Evolutionary conservation across 805 yeast genomes (phyloP).

Genomic region (Candida jianshihensis): DNA sequence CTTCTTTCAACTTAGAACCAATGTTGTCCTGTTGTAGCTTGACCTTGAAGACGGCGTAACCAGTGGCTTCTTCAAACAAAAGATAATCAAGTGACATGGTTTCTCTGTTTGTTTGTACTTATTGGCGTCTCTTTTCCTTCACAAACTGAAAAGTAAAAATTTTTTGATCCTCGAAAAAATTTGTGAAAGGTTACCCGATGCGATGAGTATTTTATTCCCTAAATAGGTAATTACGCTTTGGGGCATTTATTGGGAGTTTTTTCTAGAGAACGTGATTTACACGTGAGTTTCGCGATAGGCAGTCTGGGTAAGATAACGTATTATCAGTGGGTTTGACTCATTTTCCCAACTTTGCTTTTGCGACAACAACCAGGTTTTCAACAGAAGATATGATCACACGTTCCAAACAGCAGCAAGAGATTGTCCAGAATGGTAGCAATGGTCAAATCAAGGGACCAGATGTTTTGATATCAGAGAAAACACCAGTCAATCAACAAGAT

Average conservation of each 20-base stretch:
- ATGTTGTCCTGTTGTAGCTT: slow-evolving; percentile 89
- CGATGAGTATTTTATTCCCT: background rate
- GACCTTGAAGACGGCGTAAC: slow-evolving; percentile 94
- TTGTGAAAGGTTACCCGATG: background rate
- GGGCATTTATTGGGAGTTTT: background rate
- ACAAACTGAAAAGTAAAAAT: background rate
- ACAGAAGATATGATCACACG: too few species aligned
- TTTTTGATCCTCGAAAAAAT: background rate
- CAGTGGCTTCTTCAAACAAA: slow-evolving; percentile 97
- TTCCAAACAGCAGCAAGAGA: too few species aligned
- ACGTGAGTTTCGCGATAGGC: background rate
- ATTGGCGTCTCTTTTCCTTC: background rate
- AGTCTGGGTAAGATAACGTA: too few species aligned
- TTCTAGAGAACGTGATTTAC: background rate
- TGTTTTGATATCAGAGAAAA: too few species aligned
- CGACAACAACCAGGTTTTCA: too few species aligned
- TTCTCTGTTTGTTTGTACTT: background rate
- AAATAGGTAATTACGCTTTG: background rate
- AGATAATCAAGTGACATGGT: slow-evolving; percentile 69
- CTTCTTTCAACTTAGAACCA: slow-evolving; percentile 88
- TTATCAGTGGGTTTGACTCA: background rate
- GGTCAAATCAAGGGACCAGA: too few species aligned
- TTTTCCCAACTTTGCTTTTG: too few species aligned
- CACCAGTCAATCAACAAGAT: too few species aligned
- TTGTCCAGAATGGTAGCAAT: too few species aligned